A percentile compares a stretch with the other conserved stretches of the same genome.
Conservation (phyloP, 2,329 filamentous ascomycete species). For the Xylaria arbuscula region DNA sequence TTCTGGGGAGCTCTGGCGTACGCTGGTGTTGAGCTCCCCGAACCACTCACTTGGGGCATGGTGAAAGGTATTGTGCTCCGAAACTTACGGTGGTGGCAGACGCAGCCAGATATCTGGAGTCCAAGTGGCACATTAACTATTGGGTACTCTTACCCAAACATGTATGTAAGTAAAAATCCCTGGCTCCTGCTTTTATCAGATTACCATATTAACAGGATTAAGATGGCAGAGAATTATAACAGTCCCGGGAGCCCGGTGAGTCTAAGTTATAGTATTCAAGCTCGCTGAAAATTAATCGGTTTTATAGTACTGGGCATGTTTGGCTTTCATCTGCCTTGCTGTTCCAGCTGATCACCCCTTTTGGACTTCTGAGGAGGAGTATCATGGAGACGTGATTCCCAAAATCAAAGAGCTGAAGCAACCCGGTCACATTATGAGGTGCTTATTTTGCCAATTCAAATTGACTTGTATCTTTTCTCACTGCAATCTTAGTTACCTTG, state of each 20-base stretch:
- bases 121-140: constrained; percentile 79
- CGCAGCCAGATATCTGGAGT: constrained; percentile 78
- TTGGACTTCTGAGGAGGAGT: constrained; percentile 76
- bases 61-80: constrained; percentile 80
- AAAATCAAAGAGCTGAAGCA: constrained; percentile 71
- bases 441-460: constrained; percentile 13
- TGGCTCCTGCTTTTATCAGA: background rate
- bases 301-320: constrained; percentile 79
- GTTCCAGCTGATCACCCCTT: constrained; percentile 77
- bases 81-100: constrained; percentile 83
- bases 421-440: constrained; percentile 77
- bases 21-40: constrained; percentile 77
- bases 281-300: constrained; percentile 7
- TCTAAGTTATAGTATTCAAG: constrained; percentile 3
- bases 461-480: constrained; percentile 4
- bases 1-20: constrained; percentile 85
- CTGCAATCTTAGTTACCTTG: constrained; percentile 62
- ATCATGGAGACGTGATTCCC: constrained; percentile 66
- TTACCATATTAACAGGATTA: constrained; percentile 28
- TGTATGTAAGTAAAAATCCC: constrained; percentile 63
- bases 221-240: constrained; percentile 86
- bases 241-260: constrained; percentile 73
- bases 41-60: constrained; percentile 80
- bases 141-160: constrained; percentile 83
- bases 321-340: constrained; percentile 79